A percentile compares a stretch with the other conserved stretches of the same genome.
Evolutionary conservation across 441 rosid species (phyloP).

Genomic region (Erodium trifolium): DNA sequence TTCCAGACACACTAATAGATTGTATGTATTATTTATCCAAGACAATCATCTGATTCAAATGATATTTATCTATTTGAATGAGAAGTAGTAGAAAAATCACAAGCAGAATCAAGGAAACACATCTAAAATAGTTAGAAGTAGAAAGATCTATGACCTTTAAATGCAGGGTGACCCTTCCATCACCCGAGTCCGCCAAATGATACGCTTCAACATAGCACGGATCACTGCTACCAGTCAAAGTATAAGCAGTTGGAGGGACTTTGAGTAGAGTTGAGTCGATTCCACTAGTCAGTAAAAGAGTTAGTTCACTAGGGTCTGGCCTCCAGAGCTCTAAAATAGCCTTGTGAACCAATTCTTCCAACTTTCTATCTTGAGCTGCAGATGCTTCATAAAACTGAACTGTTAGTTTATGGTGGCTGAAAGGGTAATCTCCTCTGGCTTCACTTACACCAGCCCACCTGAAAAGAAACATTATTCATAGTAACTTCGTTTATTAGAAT

Average conservation of each 20-base stretch:
- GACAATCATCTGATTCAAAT: neutral
- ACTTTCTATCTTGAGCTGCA: slow-evolving; percentile 95
- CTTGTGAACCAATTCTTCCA: slow-evolving; percentile 92
- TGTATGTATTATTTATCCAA: neutral
- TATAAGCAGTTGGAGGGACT: slow-evolving; percentile 70
- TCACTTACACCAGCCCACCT: slow-evolving; percentile 99
- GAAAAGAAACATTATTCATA: slow-evolving; percentile 21
- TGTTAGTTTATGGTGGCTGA: slow-evolving; percentile 95
- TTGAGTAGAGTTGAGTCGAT: slow-evolving; percentile 64
- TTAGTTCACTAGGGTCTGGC: slow-evolving; percentile 89
- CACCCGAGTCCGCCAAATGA: slow-evolving; percentile 92
- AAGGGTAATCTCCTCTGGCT: slow-evolving; percentile 98
- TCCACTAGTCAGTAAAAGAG: slow-evolving; percentile 72
- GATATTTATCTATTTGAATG: neutral
- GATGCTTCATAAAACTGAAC: slow-evolving; percentile 96
- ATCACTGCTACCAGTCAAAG: slow-evolving; percentile 93
- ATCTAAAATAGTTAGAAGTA: neutral
- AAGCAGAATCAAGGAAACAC: neutral
- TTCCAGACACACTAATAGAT: neutral
- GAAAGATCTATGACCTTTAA: slow-evolving; percentile 50
- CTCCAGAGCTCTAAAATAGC: slow-evolving; percentile 99
- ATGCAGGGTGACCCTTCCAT: slow-evolving; percentile 89
- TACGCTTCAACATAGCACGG: slow-evolving; percentile 96
- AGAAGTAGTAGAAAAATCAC: neutral
- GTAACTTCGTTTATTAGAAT: neutral